Evolutionary conservation across 208 protist species (phyloP), one percentile per base, ranked within the genome.

Genomic region (Trypanosomatidae sp.): DNA sequence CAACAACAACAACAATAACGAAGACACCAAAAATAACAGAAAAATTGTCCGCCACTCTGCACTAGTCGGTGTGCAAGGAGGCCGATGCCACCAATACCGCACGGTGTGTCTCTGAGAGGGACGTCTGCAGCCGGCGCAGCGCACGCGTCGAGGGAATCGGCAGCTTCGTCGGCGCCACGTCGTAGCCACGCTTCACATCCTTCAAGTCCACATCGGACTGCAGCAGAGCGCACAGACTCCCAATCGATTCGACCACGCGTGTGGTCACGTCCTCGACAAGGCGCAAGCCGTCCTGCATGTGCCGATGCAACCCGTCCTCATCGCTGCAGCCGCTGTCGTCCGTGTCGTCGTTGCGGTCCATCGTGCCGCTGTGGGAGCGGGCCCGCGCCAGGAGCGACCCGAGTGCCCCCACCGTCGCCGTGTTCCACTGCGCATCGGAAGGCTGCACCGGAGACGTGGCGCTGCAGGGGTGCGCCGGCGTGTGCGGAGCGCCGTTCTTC

Each of bases 81-180:
- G 76, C 50, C 52, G 71, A 39, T n/a, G 46, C 43, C 30, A 67
- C 36, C n/a, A 53, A 60, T 19, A 62, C 55, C 4, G 53, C 33
- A 15, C 62, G 69, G 33, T 80, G 55, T 8, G 65, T 36, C 28
- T 80, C 76, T 0, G 36, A 36, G 30, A 80, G 64, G 28, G 76
- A 80, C 0, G 62, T 55, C 28, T 75, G 76, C 41, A 80, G 76
- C 55, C 69, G 76, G 43, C 76, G 69, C 13, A 80, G 65, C 53
- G 76, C 76, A 22, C 76, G 76, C 58, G 76, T 80, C 47, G 76
- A 75, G 22, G 69, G 69, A 13, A 22, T 17, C 36, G 56, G 30
- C 44, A 73, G 17, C 33, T 69, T 73, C 1, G 74, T 52, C 2
- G 74, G 74, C 10, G 39, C 28, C 33, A 41, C 39, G 60, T 9